Conservation (phyloP, 2,329 filamentous ascomycete genomes). For the Trichophyton schoenleinii region DNA sequence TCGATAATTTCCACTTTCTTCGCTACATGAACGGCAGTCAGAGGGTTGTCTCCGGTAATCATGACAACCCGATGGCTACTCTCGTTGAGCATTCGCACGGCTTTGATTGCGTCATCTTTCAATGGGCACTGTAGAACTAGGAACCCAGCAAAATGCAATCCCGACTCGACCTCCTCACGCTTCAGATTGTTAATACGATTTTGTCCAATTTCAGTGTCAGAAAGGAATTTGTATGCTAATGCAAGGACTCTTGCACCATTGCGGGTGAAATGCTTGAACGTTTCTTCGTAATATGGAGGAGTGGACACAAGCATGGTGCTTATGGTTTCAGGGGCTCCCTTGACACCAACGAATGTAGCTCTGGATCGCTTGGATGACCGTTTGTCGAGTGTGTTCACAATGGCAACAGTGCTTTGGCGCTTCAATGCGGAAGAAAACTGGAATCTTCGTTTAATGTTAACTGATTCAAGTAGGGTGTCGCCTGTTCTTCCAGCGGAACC, state of each 20-base stretch:
- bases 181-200: slow-evolving; percentile 85
- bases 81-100: slow-evolving; percentile 94
- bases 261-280: slow-evolving; percentile 93
- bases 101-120: slow-evolving; percentile 89
- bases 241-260: slow-evolving; percentile 90
- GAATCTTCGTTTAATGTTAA: slow-evolving; percentile 93
- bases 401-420: slow-evolving; percentile 87
- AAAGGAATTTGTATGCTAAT: slow-evolving; percentile 85
- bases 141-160: slow-evolving; percentile 84
- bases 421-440: slow-evolving; percentile 96
- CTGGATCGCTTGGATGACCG: slow-evolving; percentile 63
- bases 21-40: slow-evolving; percentile 92
- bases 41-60: slow-evolving; percentile 97
- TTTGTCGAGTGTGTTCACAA: slow-evolving; percentile 58
- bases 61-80: slow-evolving; percentile 97
- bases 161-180: slow-evolving; percentile 78
- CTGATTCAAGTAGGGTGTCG: slow-evolving; percentile 49
- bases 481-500: slow-evolving; percentile 30
- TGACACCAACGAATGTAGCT: slow-evolving; percentile 87
- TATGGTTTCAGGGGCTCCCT: slow-evolving; percentile 95
- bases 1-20: slow-evolving; percentile 95
- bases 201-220: slow-evolving; percentile 70
- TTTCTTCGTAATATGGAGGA: slow-evolving; percentile 87
- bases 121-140: slow-evolving; percentile 88
- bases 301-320: slow-evolving; percentile 75